Evolutionary conservation across 1,284 basidiomycete species (phyloP).

Genomic region (Trametes versicolor): DNA sequence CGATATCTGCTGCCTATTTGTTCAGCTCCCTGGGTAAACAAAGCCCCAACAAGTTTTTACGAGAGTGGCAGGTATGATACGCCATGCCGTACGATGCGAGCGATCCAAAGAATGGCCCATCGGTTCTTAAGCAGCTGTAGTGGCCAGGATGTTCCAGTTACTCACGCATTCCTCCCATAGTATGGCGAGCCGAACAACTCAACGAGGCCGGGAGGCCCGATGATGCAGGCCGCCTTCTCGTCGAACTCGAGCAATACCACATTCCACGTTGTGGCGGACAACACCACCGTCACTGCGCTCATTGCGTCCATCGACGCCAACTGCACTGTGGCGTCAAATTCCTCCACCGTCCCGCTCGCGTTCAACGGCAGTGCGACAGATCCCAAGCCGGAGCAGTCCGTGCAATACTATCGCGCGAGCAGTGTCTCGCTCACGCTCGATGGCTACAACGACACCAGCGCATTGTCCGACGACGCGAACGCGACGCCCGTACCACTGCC

Average conservation of each 20-base stretch:
- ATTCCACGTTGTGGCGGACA: slow-evolving; percentile 68
- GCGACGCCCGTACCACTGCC: slow-evolving; percentile 61
- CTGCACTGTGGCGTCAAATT: slow-evolving; percentile 51
- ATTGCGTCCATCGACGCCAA: slow-evolving; percentile 55
- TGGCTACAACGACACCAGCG: slow-evolving; percentile 70
- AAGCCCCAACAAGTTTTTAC: no score
- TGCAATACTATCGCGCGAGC: slow-evolving; percentile 71
- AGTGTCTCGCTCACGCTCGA: slow-evolving; percentile 64
- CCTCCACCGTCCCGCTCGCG: slow-evolving; percentile 42
- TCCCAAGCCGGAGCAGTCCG: slow-evolving; percentile 59
- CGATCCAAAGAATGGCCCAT: no score
- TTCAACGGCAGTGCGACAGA: slow-evolving; percentile 45
- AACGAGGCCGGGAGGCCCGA: slow-evolving; percentile 66
- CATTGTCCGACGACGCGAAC: slow-evolving; percentile 50
- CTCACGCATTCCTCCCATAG: slow-evolving; percentile 44
- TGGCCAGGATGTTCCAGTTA: no score
- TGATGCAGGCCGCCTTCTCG: slow-evolving; percentile 59
- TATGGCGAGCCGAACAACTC: slow-evolving; percentile 63
- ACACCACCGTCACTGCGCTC: slow-evolving; percentile 60
- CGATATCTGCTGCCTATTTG: no score
- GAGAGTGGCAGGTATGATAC: no score
- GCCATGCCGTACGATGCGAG: no score
- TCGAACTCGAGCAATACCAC: slow-evolving; percentile 57
- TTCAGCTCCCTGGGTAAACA: no score
- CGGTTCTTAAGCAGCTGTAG: no score